Evolutionary conservation across 495 filamentous ascomycete species (phyloP), one percentile per base, ranked within the genome.

Genomic region (Tuber aestivum): DNA sequence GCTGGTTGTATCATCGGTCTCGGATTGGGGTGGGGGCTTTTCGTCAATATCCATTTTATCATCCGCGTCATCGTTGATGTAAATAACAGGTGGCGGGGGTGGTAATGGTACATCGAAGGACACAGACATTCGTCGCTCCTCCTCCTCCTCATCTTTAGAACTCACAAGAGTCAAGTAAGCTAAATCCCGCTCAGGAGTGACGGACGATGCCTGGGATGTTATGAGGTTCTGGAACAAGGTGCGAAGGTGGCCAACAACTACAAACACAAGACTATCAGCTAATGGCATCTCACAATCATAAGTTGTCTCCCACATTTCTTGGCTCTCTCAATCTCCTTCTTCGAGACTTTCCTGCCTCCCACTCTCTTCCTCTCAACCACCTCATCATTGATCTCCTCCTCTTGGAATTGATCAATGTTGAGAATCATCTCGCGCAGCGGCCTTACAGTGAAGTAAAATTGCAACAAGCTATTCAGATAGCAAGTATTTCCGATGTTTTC

Each of bases 401-500:
- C 88, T 69, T 85, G 83, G 73, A 89, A 88, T 44, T 88, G 84
- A 45, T 96, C 89, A 75, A 91, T 90, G 45, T 92, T 85, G 70
- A 96, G 84, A 7, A 97, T 90, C 82, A 98, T 88, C 23, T 97
- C 88, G 41, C 95, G 89, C 50, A 97, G 87, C 10, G 93, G 90
- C 72, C 89, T 91, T 61, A 99, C 88, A 1, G 94, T 94, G 82
- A 95, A 97, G 82, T 96, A 94, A 80, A 96, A 98, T 80, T 99
- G 95, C 20, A 99, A 85, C 42, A 99, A 87, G 83, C 95, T 98
- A 85, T 98, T 98, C 56, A 99, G 88, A 80, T 99, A 99, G 84
- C 95, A 99, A 1, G 95, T 99, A 78, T 97, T 97, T 65, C 95
- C 94, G 77, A 97, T 95, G 78, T 98, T 99, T 65, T 89, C 88